Evolutionary conservation across 2,329 filamentous ascomycete genomes (phyloP), one percentile per base, ranked within the genome.

Genomic region (Colletotrichum plurivorum): DNA sequence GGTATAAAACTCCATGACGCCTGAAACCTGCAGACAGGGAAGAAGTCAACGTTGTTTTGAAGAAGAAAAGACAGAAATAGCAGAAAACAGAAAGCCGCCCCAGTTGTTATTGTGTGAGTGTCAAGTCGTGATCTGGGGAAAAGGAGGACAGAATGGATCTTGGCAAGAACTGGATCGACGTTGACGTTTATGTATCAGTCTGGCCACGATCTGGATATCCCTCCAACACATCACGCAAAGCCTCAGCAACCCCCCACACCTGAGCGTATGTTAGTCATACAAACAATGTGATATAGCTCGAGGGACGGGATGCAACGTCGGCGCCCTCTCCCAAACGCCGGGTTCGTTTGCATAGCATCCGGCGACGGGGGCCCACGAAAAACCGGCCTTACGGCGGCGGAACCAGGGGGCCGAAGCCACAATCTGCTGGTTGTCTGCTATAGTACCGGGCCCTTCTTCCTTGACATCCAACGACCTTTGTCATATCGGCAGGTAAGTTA

Each of bases 271-370:
- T 36, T 57, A 53, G 52, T 67, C 46, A 67, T 67, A 64, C 48
- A 64, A 67, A 67, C 53, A 64, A 52, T 36, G 46, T 53, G 8
- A 16, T 67, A 67, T 67, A 67, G 53, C 45, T 56, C 46, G 53
- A 39, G 22, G 31, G 31, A 36, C 60, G 53, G 51, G 60, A 46
- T 64, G 53, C 53, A 48, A 67, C 53, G 20, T 64, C 53, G 60
- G 61, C 46, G 22, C 16, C 41, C 46, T 43, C 20, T 13, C 41
- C 60, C 20, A 64, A 46, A 67, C 59, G 39, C 36, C 25, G 16
- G 51, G 46, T 53, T 43, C 31, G 31, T 67, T 55, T 58, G 60
- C 65, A 63, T 55, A 31, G 52, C 46, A 39, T 58, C 60, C 39
- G 60, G 20, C 10, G 36, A 64, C 15, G 16, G 49, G n/a, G 39